Conservation (phyloP, 345 rosid genomes). For the Physaria fendleri region DNA sequence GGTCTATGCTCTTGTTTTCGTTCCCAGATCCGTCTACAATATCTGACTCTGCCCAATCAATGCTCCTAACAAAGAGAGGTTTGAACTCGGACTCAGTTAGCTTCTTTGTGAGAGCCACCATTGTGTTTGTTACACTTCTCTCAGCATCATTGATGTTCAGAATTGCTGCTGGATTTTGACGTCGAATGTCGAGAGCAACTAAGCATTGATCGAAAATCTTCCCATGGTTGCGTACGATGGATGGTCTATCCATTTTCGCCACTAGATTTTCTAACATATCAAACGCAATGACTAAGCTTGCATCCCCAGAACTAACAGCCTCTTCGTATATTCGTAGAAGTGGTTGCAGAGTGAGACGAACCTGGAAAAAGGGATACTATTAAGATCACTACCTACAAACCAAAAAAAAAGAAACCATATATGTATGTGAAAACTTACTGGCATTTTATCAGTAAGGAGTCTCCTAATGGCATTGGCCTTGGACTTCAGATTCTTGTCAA, state of each 20-base stretch:
- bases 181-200: conserved; percentile 78
- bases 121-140: conserved; percentile 53
- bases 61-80: conserved; percentile 72
- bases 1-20: conserved; percentile 40
- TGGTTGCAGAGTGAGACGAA: conserved; percentile 78
- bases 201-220: conserved; percentile 78
- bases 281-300: conserved; percentile 62
- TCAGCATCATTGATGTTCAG: conserved; percentile 59
- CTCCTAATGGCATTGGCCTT: conserved; percentile 61
- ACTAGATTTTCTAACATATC: conserved; percentile 64
- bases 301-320: conserved; percentile 69
- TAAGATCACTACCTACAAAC: neutral
- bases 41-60: conserved; percentile 81
- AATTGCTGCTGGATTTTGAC: conserved; percentile 50
- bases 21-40: conserved; percentile 38
- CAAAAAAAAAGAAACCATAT: neutral
- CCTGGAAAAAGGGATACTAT: conserved; percentile 39
- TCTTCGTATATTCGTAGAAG: conserved; percentile 54
- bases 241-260: conserved; percentile 65
- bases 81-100: conserved; percentile 90
- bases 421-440: conserved; percentile 46
- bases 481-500: conserved; percentile 54
- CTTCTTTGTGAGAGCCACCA: conserved; percentile 71
- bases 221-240: conserved; percentile 50
- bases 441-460: conserved; percentile 66